Conservation (phyloP, 108 stramenopile genomes). For the Nannochloropsis gaditana region DNA sequence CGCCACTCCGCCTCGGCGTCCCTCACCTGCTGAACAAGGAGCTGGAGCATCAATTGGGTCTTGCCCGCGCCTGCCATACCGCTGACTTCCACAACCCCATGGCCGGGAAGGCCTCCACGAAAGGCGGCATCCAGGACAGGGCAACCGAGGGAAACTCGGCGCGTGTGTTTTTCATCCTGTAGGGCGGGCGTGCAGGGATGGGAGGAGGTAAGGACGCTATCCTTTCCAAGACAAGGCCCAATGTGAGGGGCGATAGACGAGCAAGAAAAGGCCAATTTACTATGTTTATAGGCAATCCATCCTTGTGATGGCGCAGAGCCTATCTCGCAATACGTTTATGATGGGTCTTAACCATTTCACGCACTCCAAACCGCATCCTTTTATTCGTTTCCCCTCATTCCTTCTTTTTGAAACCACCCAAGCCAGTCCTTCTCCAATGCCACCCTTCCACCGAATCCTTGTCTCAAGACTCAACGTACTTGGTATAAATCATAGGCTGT, state of each 20-base stretch:
- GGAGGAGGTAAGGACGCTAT: not conserved
- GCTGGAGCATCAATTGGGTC: slow-evolving; percentile 14
- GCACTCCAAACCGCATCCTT: no score
- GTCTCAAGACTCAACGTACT: not conserved
- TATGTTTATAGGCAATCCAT: no score
- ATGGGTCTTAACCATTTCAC: no score
- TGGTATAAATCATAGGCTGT: slow-evolving; percentile 13
- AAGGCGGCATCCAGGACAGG: not conserved
- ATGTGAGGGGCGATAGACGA: no score
- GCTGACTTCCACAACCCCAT: not conserved
- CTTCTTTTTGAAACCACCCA: no score
- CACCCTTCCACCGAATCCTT: no score
- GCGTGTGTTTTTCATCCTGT: not conserved
- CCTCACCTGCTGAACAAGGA: not conserved
- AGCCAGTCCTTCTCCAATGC: no score
- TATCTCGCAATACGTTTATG: no score
- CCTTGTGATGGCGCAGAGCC: no score
- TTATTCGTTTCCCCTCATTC: no score
- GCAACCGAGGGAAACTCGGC: not conserved
- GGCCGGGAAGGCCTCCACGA: not conserved
- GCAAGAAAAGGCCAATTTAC: no score
- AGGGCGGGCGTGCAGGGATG: not conserved
- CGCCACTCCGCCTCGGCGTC: not conserved
- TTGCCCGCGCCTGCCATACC: not conserved
- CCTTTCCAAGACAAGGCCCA: no score